Evolutionary conservation across 805 yeast species (phyloP), one percentile per base, ranked within the genome.

Genomic region (Yamadazyma laniorum): DNA sequence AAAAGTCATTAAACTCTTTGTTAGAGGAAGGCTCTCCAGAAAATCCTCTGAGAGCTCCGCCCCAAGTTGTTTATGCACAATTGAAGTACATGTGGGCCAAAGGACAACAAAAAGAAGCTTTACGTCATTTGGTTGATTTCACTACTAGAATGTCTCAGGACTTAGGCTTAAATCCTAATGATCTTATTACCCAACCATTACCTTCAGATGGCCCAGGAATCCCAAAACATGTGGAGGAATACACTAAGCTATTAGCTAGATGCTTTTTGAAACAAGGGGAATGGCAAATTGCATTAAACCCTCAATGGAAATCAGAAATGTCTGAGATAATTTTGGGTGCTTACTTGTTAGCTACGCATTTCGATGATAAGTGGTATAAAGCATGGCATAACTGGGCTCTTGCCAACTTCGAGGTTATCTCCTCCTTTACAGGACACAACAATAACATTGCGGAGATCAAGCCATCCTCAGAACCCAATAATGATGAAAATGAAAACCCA

Each of bases 371-470:
- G 17, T 93, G 99, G 96, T 93, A 93, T 55, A 93, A 95, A 56
- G 99, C 98, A 13, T 95, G 99, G 99, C 99, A 93, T 58, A 91
- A 89, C 55, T 93, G 99, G 99, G 99, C 99, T 0, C 70, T 95
- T 55, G 97, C 98, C 1, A 93, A 95, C 60, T 93, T 90, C 57
- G 97, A 93, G 56, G 98, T 91, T 1, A 84, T 91, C 15, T 84
- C 96, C 0, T 70, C 83, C 18, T 65, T 72, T 53, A 56, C 63
- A 2, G 47, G 59, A 25, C 66, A 59, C 39, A 59, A 51, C 37
- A 59, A 51, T 37, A 50, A 47, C 14, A 42, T 48, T 6, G 44
- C 42, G 6, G 45, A 42, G 22, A 37, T 40, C 9, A 42, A 31
- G 8, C 51, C 51, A 12, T 36, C 31, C 3, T 5, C 18, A 12